A percentile compares a stretch with the other conserved stretches of the same genome.
phyloP scores from a whole-genome alignment of 1,284 basidiomycete genomes.

The Marasmius sp. region DNA sequence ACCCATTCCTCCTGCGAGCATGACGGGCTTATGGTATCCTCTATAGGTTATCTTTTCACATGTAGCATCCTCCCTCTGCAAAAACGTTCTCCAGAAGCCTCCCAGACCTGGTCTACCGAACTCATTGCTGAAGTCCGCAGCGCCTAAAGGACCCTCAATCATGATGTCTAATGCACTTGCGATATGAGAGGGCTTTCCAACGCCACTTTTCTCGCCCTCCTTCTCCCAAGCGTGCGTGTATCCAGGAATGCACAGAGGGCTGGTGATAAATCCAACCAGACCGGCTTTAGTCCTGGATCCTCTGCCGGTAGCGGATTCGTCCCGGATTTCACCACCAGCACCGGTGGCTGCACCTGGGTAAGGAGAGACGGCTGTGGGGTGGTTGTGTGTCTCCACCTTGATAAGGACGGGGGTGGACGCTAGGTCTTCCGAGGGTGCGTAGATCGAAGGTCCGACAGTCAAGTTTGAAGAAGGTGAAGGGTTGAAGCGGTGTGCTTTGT shows the following conservation, averaged over 20 bases:
- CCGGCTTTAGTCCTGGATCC: slow-evolving; percentile 98
- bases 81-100: slow-evolving; percentile 90
- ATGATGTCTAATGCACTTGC: slow-evolving; percentile 96
- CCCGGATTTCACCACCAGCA: slow-evolving; percentile 96
- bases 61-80: slow-evolving; percentile 58
- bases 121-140: slow-evolving; percentile 98
- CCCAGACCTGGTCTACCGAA: slow-evolving; percentile 89
- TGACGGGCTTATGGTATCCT: slow-evolving; percentile 99
- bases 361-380: slow-evolving; percentile 97
- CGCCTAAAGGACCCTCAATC: slow-evolving; percentile 94
- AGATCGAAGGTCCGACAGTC: slow-evolving; percentile 34
- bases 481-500: slow-evolving; percentile 78
- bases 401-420: slow-evolving; percentile 91
- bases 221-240: slow-evolving; percentile 91
- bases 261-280: slow-evolving; percentile 92
- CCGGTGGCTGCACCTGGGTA: slow-evolving; percentile 98
- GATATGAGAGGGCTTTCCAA: slow-evolving; percentile 90
- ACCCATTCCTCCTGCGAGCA: slow-evolving; percentile 97
- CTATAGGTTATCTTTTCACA: slow-evolving; percentile 37
- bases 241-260: slow-evolving; percentile 89
- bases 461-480: slow-evolving; percentile 42
- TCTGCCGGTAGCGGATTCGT: slow-evolving; percentile 94
- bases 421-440: slow-evolving; percentile 49
- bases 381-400: slow-evolving; percentile 99
- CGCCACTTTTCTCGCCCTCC: slow-evolving; percentile 84